Evolutionary conservation across 2,329 filamentous ascomycete species (phyloP), one percentile per base, ranked within the genome.

Genomic region (Botrytis squamosa): DNA sequence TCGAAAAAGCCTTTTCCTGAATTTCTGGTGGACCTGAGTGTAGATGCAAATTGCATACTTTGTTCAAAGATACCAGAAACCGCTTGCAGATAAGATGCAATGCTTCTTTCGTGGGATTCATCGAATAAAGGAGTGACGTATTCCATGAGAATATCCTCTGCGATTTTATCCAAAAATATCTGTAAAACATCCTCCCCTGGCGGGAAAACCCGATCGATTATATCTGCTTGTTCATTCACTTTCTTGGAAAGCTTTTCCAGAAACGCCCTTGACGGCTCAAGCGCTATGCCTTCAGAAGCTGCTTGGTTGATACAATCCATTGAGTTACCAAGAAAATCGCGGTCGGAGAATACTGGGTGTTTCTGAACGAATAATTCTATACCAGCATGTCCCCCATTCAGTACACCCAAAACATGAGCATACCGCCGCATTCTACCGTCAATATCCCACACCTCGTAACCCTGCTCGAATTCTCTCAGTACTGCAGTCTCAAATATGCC

Each of bases 21-120:
- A 44, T 86, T 88, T 70, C 88, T 88, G 2, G 93, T 91, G 3
- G 92, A 88, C 69, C 89, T 86, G 10, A 98, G 83, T 0, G 91
- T 90, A 38, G 90, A 86, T 55, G 92, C 90, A 79, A 98, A 93
- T 68, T 93, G 90, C 80, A 95, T 85, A 40, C 90, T 91, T 83
- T 98, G 95, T 76, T 93, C 93, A 80, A 97, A 98, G 0, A 97
- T 89, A 4, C 94, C 93, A 2, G 95, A 93, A 3, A 98, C 89
- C 0, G 93, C 93, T 81, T 92, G 94, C 10, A 98, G 85, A 81
- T 98, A 99, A 0, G 91, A 88, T 67, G 91, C 88, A 55, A 92
- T 88, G 78, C 91, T 92, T 74, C 89, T 86, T 74, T 92, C 90
- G 81, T 97, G 95, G 14, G 94, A 88, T 84, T 97, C 94, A 78